Evolutionary conservation across 2,329 filamentous ascomycete species (phyloP).

Genomic region (Falciphora oryzae): DNA sequence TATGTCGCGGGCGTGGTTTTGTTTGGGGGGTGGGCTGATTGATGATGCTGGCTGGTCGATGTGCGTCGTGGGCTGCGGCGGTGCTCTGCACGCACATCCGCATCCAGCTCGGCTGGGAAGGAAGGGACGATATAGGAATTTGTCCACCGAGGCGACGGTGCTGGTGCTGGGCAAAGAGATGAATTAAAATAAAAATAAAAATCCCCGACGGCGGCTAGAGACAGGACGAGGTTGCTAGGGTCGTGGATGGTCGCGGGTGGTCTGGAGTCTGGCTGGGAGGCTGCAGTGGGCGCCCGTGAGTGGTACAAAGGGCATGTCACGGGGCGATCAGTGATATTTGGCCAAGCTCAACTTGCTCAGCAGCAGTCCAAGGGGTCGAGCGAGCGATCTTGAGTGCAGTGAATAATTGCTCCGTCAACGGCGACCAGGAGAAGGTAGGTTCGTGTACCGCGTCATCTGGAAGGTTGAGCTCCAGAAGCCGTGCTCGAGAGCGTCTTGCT

Average conservation of each 20-base stretch:
- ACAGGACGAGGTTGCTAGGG: conserved; percentile 2
- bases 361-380: too few species aligned
- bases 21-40: background rate
- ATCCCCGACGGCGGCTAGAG: background rate
- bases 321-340: too few species aligned
- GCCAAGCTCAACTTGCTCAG: too few species aligned
- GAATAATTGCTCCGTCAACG: background rate
- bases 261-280: background rate
- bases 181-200: background rate
- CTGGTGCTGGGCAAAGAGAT: background rate
- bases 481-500: background rate
- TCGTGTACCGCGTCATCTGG: background rate
- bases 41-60: background rate
- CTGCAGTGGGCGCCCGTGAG: too few species aligned
- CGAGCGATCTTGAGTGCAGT: too few species aligned
- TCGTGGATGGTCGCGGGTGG: background rate
- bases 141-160: background rate
- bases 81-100: background rate
- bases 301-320: background rate
- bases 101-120: background rate
- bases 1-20: background rate
- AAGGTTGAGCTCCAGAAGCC: background rate
- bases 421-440: background rate
- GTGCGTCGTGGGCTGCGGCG: background rate
- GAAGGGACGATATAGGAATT: background rate